These are phyloP conservation scores for Prunus mongolica DNA, from an alignment of 306 rosid genomes.

Conservation along the genomic window DNA sequence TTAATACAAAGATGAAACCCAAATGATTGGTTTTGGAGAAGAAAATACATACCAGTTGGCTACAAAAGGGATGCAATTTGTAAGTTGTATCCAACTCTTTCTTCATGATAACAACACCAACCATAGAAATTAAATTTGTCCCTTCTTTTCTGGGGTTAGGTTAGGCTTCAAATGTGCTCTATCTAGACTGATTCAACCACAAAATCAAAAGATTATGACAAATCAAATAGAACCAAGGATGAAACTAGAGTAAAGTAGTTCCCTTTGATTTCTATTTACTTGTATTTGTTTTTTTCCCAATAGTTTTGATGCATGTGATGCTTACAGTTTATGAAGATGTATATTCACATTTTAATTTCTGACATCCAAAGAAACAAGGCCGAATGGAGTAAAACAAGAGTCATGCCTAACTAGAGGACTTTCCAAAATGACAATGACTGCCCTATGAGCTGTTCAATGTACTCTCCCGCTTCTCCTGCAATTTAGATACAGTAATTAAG, in stretches of 20 bases:
- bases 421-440: slow-evolving; percentile 16
- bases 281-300: slow-evolving; percentile 3
- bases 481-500: slow-evolving; percentile 3
- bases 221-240: background rate
- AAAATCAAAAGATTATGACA: background rate
- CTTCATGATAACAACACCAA: no score
- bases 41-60: no score
- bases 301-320: slow-evolving; percentile 9
- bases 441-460: slow-evolving; percentile 25
- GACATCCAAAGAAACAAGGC: slow-evolving; percentile 31
- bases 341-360: slow-evolving; percentile 54
- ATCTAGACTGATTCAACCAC: no score
- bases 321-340: background rate
- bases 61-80: no score
- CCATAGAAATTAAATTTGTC: no score
- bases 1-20: background rate
- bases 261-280: background rate
- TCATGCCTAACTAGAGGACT: slow-evolving; percentile 31
- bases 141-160: no score
- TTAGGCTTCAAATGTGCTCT: no score
- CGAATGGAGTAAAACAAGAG: slow-evolving; percentile 33
- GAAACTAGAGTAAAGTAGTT: background rate
- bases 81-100: no score
- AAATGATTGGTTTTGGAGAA: background rate
- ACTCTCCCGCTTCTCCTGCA: slow-evolving; percentile 58